Evolutionary conservation across 306 rosid species (phyloP).

Genomic region (Rubus idaeus): DNA sequence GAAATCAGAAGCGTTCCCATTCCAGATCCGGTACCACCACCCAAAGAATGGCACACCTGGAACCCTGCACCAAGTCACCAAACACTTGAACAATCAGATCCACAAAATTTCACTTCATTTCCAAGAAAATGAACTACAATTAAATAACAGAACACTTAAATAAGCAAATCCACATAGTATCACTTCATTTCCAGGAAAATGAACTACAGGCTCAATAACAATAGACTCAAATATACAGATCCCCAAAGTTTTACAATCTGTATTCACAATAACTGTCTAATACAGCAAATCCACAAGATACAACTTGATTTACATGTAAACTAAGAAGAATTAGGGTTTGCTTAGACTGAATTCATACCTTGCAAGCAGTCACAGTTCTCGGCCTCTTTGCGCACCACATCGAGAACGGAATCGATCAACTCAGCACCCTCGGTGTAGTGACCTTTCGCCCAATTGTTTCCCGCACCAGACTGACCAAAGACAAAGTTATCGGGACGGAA

Average conservation of each 20-base stretch:
- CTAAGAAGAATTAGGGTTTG: neutral
- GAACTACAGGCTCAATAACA: neutral
- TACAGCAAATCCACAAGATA: neutral
- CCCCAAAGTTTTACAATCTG: neutral
- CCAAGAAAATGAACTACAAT: neutral
- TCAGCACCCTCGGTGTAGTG: slow-evolving; percentile 50
- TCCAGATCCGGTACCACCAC: slow-evolving; percentile 51
- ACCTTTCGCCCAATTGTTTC: slow-evolving; percentile 48
- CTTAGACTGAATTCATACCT: slow-evolving; percentile 12
- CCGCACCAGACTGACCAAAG: slow-evolving; percentile 44
- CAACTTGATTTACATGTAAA: neutral
- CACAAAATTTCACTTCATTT: neutral
- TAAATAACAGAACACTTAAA: neutral
- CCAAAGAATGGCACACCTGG: slow-evolving; percentile 49
- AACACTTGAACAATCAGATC: neutral
- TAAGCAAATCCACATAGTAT: neutral
- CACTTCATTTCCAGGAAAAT: neutral
- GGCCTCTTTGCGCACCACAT: slow-evolving; percentile 47
- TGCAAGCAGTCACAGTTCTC: slow-evolving; percentile 51
- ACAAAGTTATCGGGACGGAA: slow-evolving; percentile 49
- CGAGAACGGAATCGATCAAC: slow-evolving; percentile 44
- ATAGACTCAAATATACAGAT: neutral
- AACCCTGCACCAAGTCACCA: slow-evolving; percentile 22
- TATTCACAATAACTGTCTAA: neutral
- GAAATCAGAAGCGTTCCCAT: slow-evolving; percentile 52